Percentiles rank a stretch among this genome's conserved stretches.
These are phyloP conservation scores for Hyphochytrium catenoides DNA, from an alignment of 352 stramenopile genomes.

Conservation along the genomic window DNA sequence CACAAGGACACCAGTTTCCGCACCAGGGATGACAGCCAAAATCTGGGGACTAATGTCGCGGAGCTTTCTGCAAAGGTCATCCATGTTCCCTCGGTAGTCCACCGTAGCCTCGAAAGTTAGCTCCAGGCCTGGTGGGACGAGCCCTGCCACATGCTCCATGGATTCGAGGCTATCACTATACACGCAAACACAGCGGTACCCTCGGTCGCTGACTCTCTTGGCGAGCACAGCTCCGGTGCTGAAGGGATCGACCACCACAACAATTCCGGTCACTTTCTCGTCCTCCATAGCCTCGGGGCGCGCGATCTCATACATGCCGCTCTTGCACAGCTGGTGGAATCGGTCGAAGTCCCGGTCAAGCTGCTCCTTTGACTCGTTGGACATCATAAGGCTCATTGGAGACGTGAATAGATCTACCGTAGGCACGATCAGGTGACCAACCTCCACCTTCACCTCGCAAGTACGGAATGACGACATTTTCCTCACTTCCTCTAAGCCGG, in stretches of 20 bases:
- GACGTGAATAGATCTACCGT: constrained; percentile 76
- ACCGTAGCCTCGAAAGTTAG: constrained; percentile 46
- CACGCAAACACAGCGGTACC: constrained; percentile 65
- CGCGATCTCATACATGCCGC: constrained; percentile 25
- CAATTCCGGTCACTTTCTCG: no score
- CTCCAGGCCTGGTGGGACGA: constrained; percentile 41
- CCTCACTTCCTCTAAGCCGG: constrained; percentile 57
- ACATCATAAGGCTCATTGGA: constrained; percentile 49
- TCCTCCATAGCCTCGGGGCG: background rate
- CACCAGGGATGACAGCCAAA: constrained; percentile 61
- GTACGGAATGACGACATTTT: constrained; percentile 61
- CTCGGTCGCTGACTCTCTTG: constrained; percentile 59
- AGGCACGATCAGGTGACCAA: constrained; percentile 20
- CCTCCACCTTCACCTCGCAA: constrained; percentile 35
- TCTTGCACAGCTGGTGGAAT: constrained; percentile 50
- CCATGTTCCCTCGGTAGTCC: constrained; percentile 22
- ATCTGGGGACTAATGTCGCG: constrained; percentile 19
- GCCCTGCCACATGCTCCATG: constrained; percentile 42
- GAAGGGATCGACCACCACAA: constrained; percentile 85
- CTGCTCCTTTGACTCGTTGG: constrained; percentile 41
- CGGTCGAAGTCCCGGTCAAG: constrained; percentile 49
- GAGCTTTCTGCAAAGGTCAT: background rate
- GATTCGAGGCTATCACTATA: constrained; percentile 58
- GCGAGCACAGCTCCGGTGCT: constrained; percentile 80
- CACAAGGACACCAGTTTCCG: constrained; percentile 73